Percentiles rank a stretch among this genome's conserved stretches.
Conservation (phyloP, 1,139 yeast species). For the Suhomyces coccinellae region DNA sequence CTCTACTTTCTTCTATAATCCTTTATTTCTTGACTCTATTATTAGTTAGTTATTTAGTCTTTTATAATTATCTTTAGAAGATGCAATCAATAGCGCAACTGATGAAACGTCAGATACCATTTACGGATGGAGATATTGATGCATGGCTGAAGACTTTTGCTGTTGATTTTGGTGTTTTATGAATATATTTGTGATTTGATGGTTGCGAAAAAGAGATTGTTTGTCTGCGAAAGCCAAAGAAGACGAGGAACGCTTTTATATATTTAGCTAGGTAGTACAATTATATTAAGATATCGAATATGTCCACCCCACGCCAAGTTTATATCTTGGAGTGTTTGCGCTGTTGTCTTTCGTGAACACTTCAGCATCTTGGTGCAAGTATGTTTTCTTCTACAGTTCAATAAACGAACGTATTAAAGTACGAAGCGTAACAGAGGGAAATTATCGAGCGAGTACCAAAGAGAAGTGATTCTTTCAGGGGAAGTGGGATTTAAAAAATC, state of each 20-base stretch:
- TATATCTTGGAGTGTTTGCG: too few species aligned
- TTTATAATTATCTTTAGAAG: conserved; percentile 14
- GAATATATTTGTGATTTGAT: conserved; percentile 3
- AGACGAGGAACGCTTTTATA: too few species aligned
- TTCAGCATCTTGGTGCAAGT: too few species aligned
- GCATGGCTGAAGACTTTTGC: conserved; percentile 4
- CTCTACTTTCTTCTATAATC: conserved; percentile 9
- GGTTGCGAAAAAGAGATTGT: neutral
- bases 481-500: neutral
- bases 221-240: neutral
- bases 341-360: too few species aligned
- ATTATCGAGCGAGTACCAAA: too few species aligned
- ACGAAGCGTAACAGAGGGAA: too few species aligned
- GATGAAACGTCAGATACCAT: conserved; percentile 4
- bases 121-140: conserved; percentile 11
- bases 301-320: too few species aligned
- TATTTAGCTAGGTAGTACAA: too few species aligned
- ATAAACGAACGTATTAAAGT: too few species aligned
- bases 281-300: too few species aligned
- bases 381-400: too few species aligned
- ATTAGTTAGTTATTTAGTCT: conserved; percentile 15
- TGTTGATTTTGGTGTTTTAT: conserved; percentile 1
- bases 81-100: conserved; percentile 10
- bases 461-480: too few species aligned
- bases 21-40: conserved; percentile 18